These are phyloP conservation scores for Verbena officinalis DNA, from an alignment of 257 asterid genomes.

Conservation along the genomic window DNA sequence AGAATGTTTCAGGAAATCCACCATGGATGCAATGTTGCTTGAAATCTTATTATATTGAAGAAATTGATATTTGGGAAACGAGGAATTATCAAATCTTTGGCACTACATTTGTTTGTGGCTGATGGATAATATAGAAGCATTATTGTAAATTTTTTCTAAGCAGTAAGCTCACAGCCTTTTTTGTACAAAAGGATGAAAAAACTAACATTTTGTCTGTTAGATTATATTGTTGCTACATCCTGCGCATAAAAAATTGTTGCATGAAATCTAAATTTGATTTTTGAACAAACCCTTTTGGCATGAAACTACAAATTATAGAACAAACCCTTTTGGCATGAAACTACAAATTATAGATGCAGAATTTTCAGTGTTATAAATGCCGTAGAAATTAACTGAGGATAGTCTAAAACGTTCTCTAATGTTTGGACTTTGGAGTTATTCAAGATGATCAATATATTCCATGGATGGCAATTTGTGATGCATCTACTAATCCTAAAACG, in stretches of 20 bases:
- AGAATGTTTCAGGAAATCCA: slow-evolving; percentile 50
- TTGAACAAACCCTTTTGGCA: too few relatives aligned
- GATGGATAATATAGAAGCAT: slow-evolving; percentile 39
- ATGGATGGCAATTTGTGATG: not conserved
- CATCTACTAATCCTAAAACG: not conserved
- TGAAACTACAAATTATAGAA: too few relatives aligned
- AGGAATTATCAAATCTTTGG: slow-evolving; percentile 59
- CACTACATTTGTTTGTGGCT: slow-evolving; percentile 42
- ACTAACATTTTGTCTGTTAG: not conserved
- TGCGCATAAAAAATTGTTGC: not conserved
- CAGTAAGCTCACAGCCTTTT: too few relatives aligned
- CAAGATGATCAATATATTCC: not conserved
- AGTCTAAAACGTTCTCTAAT: too few relatives aligned
- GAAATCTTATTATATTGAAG: slow-evolving; percentile 54
- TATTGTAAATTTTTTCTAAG: too few relatives aligned
- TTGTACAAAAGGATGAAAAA: slow-evolving; percentile 25
- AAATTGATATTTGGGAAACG: slow-evolving; percentile 63
- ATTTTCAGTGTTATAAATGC: too few relatives aligned
- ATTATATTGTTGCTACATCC: slow-evolving; percentile 23
- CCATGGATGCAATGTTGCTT: slow-evolving; percentile 80
- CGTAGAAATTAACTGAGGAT: too few relatives aligned
- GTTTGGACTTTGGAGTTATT: too few relatives aligned
- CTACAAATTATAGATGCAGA: too few relatives aligned
- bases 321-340: too few relatives aligned
- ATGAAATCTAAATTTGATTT: too few relatives aligned